Percentiles rank a stretch among this genome's conserved stretches.
phyloP scores from a whole-genome alignment of 2,329 filamentous ascomycete species.

The Blumeriella jaapii region DNA sequence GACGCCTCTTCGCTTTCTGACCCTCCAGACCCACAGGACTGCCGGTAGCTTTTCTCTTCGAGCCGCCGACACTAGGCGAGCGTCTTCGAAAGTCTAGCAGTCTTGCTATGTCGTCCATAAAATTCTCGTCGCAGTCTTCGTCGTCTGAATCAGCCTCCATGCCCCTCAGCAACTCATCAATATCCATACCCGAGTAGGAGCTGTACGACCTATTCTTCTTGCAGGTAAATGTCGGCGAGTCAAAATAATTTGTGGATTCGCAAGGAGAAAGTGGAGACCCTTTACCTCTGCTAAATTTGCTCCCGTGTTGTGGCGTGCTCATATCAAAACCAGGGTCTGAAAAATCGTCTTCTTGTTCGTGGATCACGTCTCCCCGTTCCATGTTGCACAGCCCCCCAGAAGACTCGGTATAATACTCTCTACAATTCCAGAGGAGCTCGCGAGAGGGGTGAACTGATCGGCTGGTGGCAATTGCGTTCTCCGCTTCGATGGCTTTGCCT shows the following conservation, averaged over 20 bases:
- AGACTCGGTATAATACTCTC: background rate
- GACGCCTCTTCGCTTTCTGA: background rate
- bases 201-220: background rate
- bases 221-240: background rate
- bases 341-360: background rate
- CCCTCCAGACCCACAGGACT: background rate
- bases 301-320: background rate
- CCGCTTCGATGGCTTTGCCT: background rate
- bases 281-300: background rate
- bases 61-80: background rate
- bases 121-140: conserved; percentile 1
- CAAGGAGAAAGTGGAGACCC: too few species aligned
- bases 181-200: conserved; percentile 3
- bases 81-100: background rate
- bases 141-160: conserved; percentile 4
- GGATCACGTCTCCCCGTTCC: background rate
- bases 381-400: background rate
- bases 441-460: too few species aligned
- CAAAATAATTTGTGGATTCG: background rate
- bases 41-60: too few species aligned
- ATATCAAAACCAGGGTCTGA: background rate
- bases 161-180: conserved; percentile 3
- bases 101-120: background rate
- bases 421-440: background rate
- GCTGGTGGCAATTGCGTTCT: too few species aligned